Evolutionary conservation across 805 yeast species (phyloP), one percentile per base, ranked within the genome.

Genomic region (Isabelozyma gotoi): DNA sequence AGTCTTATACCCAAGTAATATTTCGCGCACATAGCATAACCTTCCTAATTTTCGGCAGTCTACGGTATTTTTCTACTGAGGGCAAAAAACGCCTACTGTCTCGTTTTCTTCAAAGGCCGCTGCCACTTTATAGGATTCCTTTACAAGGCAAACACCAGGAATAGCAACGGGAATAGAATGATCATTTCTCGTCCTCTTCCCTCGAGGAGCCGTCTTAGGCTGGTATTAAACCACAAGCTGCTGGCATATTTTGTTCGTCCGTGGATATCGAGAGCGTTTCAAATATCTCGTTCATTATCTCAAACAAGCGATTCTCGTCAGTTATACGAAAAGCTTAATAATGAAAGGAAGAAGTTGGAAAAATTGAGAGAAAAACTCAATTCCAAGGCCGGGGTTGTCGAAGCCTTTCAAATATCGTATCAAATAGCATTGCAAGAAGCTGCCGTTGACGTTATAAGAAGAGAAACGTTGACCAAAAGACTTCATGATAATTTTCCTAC

Each of bases 341-440:
- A 10, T 24, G 29, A 24, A 24, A 24, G 29, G 29, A n/a, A 33
- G 14, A 33, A 33, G 35, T 35, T 35, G 20, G 10, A 15, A 10
- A 19, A 17, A 11, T 18, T 35, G 38, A 35, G 20, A 35, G 15
- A 7, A n/a, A 18, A 35, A 8, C 38, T 35, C 20, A 18, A 35
- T 8, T 14, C n/a, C 12, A 21, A 19, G 5, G 8, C 14, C 16
- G 39, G 39, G 18, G 7, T 36, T n/a, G 12, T 36, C 8, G 31
- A 36, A 11, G 14, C 3, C 19, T 11, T 20, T 8, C n/a, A 20
- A 12, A 19, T 36, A 18, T 21, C 19, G 8, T 12, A 19, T 10
- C 29, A 19, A 16, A 36, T 36, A 36, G 18, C 14, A 36, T 12
- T 36, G 20, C 39, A 36, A 24, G 39, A 36, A 11, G 8, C 6